A percentile compares a stretch with the other conserved stretches of the same genome.
Evolutionary conservation across 257 asterid genomes (phyloP).

Genomic region (Solanum pennellii): DNA sequence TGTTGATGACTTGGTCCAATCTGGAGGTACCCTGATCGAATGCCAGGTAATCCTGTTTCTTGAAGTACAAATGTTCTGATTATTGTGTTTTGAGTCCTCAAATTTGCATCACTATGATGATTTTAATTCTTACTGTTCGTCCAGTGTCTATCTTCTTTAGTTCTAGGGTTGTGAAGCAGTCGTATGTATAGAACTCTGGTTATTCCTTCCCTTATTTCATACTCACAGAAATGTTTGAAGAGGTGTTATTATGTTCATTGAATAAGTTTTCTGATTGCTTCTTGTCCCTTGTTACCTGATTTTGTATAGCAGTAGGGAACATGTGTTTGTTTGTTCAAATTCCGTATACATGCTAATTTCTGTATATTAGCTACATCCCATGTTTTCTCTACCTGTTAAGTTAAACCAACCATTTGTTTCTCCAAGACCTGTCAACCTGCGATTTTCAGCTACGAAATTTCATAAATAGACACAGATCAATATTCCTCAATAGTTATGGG

Average conservation of each 20-base stretch:
- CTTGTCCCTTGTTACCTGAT: background rate
- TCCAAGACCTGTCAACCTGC: background rate
- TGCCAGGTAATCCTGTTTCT: slow-evolving; percentile 59
- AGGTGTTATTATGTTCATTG: background rate
- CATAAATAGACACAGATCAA: background rate
- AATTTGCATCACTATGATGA: background rate
- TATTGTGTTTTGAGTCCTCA: background rate
- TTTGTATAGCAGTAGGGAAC: background rate
- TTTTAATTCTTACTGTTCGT: background rate
- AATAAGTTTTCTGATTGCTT: background rate
- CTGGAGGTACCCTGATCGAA: slow-evolving; percentile 93
- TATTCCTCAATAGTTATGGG: background rate
- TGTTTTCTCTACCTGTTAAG: background rate
- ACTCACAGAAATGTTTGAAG: background rate
- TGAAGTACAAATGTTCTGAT: background rate
- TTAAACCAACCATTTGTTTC: background rate
- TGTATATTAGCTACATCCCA: background rate
- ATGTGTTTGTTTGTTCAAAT: background rate
- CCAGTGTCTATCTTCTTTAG: background rate
- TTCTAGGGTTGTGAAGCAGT: background rate
- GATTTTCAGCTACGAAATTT: background rate
- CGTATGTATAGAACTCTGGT: background rate
- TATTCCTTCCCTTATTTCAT: background rate
- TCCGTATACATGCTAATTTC: background rate
- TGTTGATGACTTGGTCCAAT: slow-evolving; percentile 93